Conservation (phyloP, 2,329 filamentous ascomycete genomes). For the Orbilia oligospora region DNA sequence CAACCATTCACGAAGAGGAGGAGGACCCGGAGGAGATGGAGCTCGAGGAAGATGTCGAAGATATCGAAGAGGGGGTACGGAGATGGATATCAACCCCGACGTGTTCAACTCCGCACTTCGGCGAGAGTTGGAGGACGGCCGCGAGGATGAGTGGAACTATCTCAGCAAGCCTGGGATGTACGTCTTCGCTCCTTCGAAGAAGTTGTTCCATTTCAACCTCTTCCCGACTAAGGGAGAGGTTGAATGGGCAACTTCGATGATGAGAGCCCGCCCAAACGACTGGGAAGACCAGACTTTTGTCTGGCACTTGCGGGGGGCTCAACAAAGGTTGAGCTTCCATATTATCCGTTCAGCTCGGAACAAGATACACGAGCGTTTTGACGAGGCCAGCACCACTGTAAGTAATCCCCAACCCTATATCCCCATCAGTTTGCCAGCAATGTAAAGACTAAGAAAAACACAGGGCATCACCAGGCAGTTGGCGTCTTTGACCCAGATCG, state of each 20-base stretch:
- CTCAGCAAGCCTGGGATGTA: neutral
- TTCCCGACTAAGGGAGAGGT: neutral
- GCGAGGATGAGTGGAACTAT: neutral
- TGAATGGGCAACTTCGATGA: constrained; percentile 1
- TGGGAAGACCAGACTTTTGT: neutral
- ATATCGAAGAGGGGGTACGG: too few relatives aligned
- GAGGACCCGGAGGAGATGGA: too few relatives aligned
- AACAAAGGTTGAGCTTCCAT: neutral
- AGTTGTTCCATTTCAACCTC: constrained; percentile 1
- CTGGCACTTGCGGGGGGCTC: neutral
- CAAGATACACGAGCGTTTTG: neutral
- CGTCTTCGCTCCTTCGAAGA: neutral
- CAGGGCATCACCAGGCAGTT: neutral
- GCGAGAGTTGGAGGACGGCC: too few relatives aligned
- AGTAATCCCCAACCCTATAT: neutral
- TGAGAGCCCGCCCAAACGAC: neutral
- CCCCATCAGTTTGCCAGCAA: neutral
- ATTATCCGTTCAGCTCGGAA: neutral
- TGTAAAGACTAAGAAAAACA: neutral
- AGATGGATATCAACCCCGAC: too few relatives aligned
- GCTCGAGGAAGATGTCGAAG: too few relatives aligned
- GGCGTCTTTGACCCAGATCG: neutral
- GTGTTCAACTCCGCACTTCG: too few relatives aligned
- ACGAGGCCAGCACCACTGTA: neutral
- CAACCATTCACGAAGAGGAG: too few relatives aligned